phyloP scores from a whole-genome alignment of 495 filamentous ascomycete genomes.

The Talaromyces thailandensis region DNA sequence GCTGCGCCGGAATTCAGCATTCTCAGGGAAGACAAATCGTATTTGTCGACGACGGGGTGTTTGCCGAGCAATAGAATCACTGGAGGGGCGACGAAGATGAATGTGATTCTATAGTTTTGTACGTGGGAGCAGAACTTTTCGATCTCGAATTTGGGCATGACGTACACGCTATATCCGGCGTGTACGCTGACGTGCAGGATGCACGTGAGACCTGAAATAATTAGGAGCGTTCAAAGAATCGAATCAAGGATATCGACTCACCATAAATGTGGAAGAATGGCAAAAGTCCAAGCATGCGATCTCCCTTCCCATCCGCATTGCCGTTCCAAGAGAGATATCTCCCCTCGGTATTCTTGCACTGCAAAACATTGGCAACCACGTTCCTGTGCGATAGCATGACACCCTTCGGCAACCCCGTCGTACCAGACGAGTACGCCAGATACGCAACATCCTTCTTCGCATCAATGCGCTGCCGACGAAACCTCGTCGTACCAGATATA shows the following conservation, averaged over 20 bases:
- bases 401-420: slow-evolving; percentile 79
- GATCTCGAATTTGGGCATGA: slow-evolving; percentile 82
- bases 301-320: slow-evolving; percentile 53
- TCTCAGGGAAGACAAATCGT: slow-evolving; percentile 68
- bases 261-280: slow-evolving; percentile 97
- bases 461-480: slow-evolving; percentile 23
- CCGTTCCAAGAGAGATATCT: slow-evolving; percentile 42
- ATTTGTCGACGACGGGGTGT: slow-evolving; percentile 65
- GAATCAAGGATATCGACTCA: slow-evolving; percentile 13
- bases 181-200: slow-evolving; percentile 56
- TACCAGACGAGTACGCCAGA: slow-evolving; percentile 74
- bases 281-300: slow-evolving; percentile 68
- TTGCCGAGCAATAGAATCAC: slow-evolving; percentile 76
- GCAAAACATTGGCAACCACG: slow-evolving; percentile 56
- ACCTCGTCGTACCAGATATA: slow-evolving; percentile 39
- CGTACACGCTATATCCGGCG: slow-evolving; percentile 57
- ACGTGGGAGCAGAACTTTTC: slow-evolving; percentile 67
- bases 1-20: slow-evolving; percentile 90
- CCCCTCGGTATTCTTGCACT: slow-evolving; percentile 45
- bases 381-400: slow-evolving; percentile 74
- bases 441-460: slow-evolving; percentile 38
- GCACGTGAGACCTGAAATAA: slow-evolving; percentile 49
- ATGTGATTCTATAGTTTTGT: slow-evolving; percentile 67
- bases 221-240: background rate
- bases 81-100: slow-evolving; percentile 76